A percentile compares a stretch with the other conserved stretches of the same genome.
Conservation (phyloP, 805 yeast species). For the Schizosaccharomyces octosporus region DNA sequence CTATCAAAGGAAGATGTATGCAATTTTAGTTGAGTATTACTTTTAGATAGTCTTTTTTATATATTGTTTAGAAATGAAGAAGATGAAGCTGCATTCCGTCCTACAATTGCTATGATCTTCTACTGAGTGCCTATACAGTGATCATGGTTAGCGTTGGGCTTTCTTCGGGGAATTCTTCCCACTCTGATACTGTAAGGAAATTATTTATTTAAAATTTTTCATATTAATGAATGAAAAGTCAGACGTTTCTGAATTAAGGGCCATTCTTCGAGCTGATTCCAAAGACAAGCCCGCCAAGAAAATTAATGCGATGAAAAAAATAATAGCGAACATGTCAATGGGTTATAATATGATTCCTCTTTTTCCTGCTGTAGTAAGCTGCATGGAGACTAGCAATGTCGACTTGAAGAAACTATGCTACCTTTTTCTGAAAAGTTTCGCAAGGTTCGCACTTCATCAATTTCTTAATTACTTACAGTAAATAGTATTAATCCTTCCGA, state of each 20-base stretch:
- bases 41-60: too few species aligned
- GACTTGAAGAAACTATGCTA: constrained; percentile 48
- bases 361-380: constrained; percentile 37
- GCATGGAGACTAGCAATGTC: constrained; percentile 27
- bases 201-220: not conserved
- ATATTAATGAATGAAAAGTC: not conserved
- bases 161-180: too few species aligned
- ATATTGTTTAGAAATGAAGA: too few species aligned
- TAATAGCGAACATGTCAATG: constrained; percentile 62
- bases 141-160: too few species aligned
- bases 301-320: constrained; percentile 36
- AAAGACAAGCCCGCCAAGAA: constrained; percentile 14
- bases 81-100: too few species aligned
- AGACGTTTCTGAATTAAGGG: not conserved
- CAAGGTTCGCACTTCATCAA: constrained; percentile 11
- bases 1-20: too few species aligned
- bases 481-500: constrained; percentile 26
- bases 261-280: constrained; percentile 9
- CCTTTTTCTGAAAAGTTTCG: constrained; percentile 38
- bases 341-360: constrained; percentile 56
- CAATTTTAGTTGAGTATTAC: too few species aligned
- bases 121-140: too few species aligned
- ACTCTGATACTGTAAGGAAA: too few species aligned
- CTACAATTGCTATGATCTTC: too few species aligned
- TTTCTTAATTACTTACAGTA: not conserved